Percentiles rank a stretch among this genome's conserved stretches.
phyloP scores from a whole-genome alignment of 768 basidiomycete genomes.

The Lepiota subincarnata region DNA sequence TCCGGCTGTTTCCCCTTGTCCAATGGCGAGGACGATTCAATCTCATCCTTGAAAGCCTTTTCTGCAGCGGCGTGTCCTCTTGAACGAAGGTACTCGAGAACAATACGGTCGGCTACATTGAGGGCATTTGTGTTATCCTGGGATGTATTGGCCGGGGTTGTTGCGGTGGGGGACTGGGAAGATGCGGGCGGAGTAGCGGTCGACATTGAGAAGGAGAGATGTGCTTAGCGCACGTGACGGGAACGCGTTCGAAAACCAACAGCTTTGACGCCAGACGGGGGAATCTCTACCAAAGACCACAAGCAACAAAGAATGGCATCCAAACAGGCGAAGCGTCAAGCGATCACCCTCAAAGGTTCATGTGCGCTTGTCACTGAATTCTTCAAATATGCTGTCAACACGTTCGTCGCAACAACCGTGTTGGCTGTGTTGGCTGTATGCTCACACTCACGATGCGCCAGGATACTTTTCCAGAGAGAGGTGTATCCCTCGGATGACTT shows the following conservation, averaged over 20 bases:
- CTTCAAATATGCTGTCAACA: slow-evolving; percentile 99
- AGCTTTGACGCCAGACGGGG: too few species aligned
- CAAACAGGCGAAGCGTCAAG: slow-evolving; percentile 58
- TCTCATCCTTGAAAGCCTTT: slow-evolving; percentile 43
- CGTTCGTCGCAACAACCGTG: slow-evolving; percentile 59
- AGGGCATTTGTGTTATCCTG: slow-evolving; percentile 31
- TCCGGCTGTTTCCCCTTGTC: slow-evolving; percentile 40
- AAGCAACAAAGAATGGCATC: slow-evolving; percentile 29
- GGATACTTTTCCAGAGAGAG: slow-evolving; percentile 93
- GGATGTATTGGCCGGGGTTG: slow-evolving; percentile 42
- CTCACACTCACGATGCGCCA: slow-evolving; percentile 25
- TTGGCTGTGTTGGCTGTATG: background rate
- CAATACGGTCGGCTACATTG: slow-evolving; percentile 37
- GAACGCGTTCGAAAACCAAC: slow-evolving; percentile 19
- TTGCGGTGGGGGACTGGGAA: slow-evolving; percentile 42
- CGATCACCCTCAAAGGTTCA: slow-evolving; percentile 94
- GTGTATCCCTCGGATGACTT: slow-evolving; percentile 99
- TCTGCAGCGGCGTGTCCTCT: slow-evolving; percentile 46
- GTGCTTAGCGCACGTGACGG: slow-evolving; percentile 26
- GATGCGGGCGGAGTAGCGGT: slow-evolving; percentile 48
- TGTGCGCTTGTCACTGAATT: slow-evolving; percentile 94
- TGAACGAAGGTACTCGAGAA: slow-evolving; percentile 46
- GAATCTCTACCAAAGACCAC: slow-evolving; percentile 7
- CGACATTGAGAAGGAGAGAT: slow-evolving; percentile 31
- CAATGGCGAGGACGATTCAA: slow-evolving; percentile 39